A percentile compares a stretch with the other conserved stretches of the same genome.
These are phyloP conservation scores for Vicia faba DNA, from an alignment of 306 rosid genomes.

Conservation along the genomic window DNA sequence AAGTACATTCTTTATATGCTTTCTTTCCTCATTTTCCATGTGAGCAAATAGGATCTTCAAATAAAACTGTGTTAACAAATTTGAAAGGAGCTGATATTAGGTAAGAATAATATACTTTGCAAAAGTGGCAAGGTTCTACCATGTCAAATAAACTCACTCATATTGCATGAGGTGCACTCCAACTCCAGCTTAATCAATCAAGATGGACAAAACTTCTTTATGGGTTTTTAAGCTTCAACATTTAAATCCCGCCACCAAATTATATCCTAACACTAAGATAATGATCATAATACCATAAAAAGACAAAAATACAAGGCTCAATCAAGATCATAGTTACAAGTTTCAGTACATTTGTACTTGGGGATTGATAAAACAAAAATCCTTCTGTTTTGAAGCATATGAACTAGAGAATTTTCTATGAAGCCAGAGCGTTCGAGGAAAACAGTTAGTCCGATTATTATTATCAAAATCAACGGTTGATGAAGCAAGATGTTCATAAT, in stretches of 20 bases:
- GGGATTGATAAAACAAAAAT: constrained; percentile 42
- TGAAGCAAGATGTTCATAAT: constrained; percentile 41
- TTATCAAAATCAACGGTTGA: constrained; percentile 43
- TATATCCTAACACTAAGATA: constrained; percentile 6
- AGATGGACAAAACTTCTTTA: too few species aligned
- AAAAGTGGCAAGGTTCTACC: not conserved
- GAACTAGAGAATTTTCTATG: constrained; percentile 47
- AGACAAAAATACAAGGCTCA: constrained; percentile 41
- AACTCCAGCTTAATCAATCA: too few species aligned
- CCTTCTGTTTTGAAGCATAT: constrained; percentile 47
- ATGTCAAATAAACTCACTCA: not conserved
- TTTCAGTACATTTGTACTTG: constrained; percentile 47
- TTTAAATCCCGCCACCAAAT: not conserved
- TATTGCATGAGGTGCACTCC: too few species aligned
- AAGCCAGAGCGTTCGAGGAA: constrained; percentile 55
- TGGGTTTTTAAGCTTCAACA: too few species aligned
- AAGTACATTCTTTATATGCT: not conserved
- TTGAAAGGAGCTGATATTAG: not conserved
- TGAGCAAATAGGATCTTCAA: constrained; percentile 20
- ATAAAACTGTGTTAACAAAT: constrained; percentile 2
- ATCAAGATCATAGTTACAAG: constrained; percentile 31
- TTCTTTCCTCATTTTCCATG: constrained; percentile 19
- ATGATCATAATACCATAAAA: constrained; percentile 8
- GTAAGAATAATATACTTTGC: not conserved
- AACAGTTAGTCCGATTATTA: constrained; percentile 52